Percentiles rank a stretch among this genome's conserved stretches.
Conservation (phyloP, 345 rosid species). For the Salix udensis region DNA sequence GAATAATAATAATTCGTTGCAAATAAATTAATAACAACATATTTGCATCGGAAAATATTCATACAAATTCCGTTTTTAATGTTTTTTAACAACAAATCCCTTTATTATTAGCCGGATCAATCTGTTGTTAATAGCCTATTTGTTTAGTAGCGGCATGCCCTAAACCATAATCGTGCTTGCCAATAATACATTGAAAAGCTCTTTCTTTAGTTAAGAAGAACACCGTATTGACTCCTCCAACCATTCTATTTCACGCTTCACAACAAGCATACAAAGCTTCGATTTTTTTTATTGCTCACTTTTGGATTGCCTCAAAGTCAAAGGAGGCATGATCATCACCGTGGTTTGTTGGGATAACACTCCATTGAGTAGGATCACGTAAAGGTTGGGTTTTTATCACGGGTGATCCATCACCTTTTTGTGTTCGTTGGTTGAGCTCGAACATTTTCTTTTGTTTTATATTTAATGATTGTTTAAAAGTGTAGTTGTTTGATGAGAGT, state of each 20-base stretch:
- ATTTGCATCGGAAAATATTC: no score
- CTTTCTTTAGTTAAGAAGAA: neutral
- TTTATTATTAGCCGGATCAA: no score
- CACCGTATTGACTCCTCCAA: neutral
- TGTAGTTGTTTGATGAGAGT: no score
- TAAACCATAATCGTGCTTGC: neutral
- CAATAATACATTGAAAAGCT: neutral
- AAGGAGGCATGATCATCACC: neutral
- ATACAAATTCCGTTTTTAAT: no score
- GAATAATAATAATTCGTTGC: no score
- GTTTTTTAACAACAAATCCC: no score
- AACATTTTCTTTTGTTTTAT: neutral
- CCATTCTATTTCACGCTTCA: neutral
- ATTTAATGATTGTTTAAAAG: no score
- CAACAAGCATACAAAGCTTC: neutral
- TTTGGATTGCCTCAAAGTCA: neutral
- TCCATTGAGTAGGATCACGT: slow-evolving; percentile 1
- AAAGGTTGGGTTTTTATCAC: slow-evolving; percentile 1
- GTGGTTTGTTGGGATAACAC: neutral
- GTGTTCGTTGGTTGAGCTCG: neutral
- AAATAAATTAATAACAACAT: no score
- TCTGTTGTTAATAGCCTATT: no score
- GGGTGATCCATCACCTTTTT: slow-evolving; percentile 2
- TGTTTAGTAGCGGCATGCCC: neutral
- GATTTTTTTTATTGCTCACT: neutral